A percentile compares a stretch with the other conserved stretches of the same genome.
These are phyloP conservation scores for Geotrichum europaeum DNA, from an alignment of 1,139 yeast genomes.

Conservation along the genomic window DNA sequence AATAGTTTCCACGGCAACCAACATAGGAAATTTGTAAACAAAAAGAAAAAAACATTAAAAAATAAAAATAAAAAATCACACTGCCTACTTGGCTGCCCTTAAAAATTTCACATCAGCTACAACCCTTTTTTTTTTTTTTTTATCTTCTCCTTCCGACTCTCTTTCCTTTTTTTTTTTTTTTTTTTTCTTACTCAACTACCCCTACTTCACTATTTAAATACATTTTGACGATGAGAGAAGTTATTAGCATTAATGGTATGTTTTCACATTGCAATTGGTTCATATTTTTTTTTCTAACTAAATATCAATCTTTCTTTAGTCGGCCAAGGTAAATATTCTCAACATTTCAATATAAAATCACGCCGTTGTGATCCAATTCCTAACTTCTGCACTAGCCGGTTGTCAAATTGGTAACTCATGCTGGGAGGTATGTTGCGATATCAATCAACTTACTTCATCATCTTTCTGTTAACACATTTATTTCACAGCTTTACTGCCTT, in stretches of 20 bases:
- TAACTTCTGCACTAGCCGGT: constrained; percentile 53
- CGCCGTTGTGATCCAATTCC: background rate
- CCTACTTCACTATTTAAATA: too few species aligned
- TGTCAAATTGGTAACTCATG: constrained; percentile 99
- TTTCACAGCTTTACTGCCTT: constrained; percentile 58
- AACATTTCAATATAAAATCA: background rate
- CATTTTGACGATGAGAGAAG: constrained; percentile 66
- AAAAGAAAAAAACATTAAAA: background rate
- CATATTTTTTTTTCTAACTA: background rate
- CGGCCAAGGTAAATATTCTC: background rate
- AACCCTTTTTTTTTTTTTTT: background rate
- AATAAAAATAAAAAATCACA: too few species aligned
- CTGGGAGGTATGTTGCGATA: constrained; percentile 61
- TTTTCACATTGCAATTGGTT: constrained; percentile 19
- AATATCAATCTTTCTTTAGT: background rate
- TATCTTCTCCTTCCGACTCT: background rate
- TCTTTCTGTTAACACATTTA: background rate
- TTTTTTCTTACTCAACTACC: too few species aligned
- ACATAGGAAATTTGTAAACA: background rate
- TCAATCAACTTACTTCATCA: background rate
- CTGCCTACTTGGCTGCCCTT: background rate
- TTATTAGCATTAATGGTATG: constrained; percentile 83
- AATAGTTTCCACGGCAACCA: background rate
- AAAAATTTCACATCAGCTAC: background rate
- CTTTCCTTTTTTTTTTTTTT: background rate